Base-by-base conservation (phyloP, 805 yeast genomes). In the Lachancea thermotolerans region DNA sequence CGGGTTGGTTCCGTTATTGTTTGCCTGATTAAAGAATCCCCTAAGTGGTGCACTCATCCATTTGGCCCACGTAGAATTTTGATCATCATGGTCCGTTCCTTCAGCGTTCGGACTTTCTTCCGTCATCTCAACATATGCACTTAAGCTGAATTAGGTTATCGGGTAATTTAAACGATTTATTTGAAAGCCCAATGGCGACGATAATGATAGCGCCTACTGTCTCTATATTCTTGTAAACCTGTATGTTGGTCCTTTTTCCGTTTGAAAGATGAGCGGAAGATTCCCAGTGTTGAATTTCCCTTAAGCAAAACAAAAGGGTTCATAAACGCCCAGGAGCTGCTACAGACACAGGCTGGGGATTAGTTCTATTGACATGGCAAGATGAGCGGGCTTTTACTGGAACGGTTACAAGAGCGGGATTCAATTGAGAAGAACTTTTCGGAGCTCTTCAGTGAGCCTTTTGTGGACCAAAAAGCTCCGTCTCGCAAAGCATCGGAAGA, bases 371-470 rank as follows among this genome's bases (percentile, higher is more conserved):
- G 12, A 8, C 12, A 30, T 30, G 33, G 9, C 4, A 5, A 14
- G 10, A 42, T 55, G 57, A 53, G 54, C 37, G 31, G 46, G 9
- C 7, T 44, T 21, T 34, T 56, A 14, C 25, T 54, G 9, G 45
- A 46, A 9, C 48, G 51, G 35, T 44, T 59, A 4, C 14, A 9
- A n/a, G 38, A 41, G 29, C 48, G 64, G 18, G 58, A 59, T 41
- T 30, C 11, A 7, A 35, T 49, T 1, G 64, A 59, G 31, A 32
- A 51, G 31, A 42, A 53, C 29, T 59, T 49, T 37, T 36, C 46
- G 4, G 57, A 57, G 25, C 39, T 60, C 12, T 60, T 60, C 37
- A 40, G 33, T 4, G 37, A 44, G 18, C 49, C 50, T 18, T 28
- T 27, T 10, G 14, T 33, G 14, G 9, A 30, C 2, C 36, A 27